Evolutionary conservation across 169 alveolate species (phyloP), one percentile per base, ranked within the genome.

Genomic region (Babesia gibsoni): DNA sequence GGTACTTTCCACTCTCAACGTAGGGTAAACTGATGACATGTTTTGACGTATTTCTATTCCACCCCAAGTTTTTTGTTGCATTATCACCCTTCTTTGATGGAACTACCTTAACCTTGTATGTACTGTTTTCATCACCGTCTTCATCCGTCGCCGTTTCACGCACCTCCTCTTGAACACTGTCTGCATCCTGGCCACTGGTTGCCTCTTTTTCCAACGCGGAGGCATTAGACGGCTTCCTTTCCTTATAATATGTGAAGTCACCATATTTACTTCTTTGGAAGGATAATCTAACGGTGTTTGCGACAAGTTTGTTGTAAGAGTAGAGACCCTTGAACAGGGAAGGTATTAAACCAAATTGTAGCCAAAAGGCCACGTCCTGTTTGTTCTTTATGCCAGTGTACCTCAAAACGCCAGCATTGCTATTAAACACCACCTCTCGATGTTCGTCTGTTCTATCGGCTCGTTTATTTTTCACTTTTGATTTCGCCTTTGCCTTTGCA

Each of bases 291-390:
- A 83, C 74, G 12, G 83, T 66, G 75, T 61, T 67, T n/a, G 79
- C 59, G 12, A 83, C 65, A 25, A 79, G 52, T 36, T 49, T 73
- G 80, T 79, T 83, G 48, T 72, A 56, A 14, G 77, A 49, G 50
- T 80, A 78, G 54, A 88, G 68, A 4, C 88, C 73, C 6, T 49
- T 32, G 49, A 58, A 68, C 29, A 79, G 41, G 27, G 66, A 57
- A 22, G 89, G 84, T 14, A 83, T 83, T 30, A 88, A 33, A 22
- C 82, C 83, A 43, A 53, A 83, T 57, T 73, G 88, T 57, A 61
- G 33, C 78, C 83, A 72, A 23, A 58, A 42, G 49, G 87, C 77
- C 23, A 83, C 73, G 42, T 79, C 88, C 30, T 53, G 18, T 23
- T 77, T 58, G 35, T 70, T 74, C n/a, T 29, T 27, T 35, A 75